These are phyloP conservation scores for Pestalotiopsis sp. DNA, from an alignment of 2,329 filamentous ascomycete genomes.

Conservation along the genomic window DNA sequence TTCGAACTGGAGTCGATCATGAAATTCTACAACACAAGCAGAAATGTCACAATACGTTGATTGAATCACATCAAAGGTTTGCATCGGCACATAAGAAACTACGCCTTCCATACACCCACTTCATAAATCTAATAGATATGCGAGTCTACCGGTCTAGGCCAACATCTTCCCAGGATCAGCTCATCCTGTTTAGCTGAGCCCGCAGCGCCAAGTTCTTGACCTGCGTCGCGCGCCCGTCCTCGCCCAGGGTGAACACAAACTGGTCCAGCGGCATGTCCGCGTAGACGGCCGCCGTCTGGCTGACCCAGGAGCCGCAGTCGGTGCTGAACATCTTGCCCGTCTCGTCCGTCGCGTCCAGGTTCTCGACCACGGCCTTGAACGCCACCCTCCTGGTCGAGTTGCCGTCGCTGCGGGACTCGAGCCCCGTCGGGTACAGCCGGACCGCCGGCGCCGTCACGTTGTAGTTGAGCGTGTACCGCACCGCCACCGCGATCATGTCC, in stretches of 20 bases:
- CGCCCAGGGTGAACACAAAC: constrained; percentile 27
- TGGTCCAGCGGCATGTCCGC: constrained; percentile 29
- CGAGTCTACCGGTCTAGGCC: background rate
- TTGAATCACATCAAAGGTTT: no score
- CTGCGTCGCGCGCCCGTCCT: constrained; percentile 19
- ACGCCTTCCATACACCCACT: background rate
- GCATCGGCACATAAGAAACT: no score
- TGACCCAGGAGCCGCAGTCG: constrained; percentile 30
- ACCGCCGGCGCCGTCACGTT: constrained; percentile 22
- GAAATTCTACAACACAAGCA: no score
- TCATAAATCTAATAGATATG: background rate
- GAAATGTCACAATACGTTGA: no score
- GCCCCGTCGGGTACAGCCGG: constrained; percentile 28
- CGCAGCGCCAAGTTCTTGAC: constrained; percentile 27
- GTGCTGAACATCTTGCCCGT: constrained; percentile 26
- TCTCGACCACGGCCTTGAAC: constrained; percentile 29
- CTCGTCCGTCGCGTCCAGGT: constrained; percentile 20
- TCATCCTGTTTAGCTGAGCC: constrained; percentile 17
- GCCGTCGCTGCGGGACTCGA: constrained; percentile 18
- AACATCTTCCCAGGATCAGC: background rate
- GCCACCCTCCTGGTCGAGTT: constrained; percentile 15
- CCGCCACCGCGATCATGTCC: constrained; percentile 26
- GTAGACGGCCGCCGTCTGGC: constrained; percentile 26
- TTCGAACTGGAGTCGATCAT: no score
- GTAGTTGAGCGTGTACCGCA: constrained; percentile 26